These are phyloP conservation scores for Fusarium sp. DNA, from an alignment of 2,329 filamentous ascomycete genomes.

Conservation along the genomic window DNA sequence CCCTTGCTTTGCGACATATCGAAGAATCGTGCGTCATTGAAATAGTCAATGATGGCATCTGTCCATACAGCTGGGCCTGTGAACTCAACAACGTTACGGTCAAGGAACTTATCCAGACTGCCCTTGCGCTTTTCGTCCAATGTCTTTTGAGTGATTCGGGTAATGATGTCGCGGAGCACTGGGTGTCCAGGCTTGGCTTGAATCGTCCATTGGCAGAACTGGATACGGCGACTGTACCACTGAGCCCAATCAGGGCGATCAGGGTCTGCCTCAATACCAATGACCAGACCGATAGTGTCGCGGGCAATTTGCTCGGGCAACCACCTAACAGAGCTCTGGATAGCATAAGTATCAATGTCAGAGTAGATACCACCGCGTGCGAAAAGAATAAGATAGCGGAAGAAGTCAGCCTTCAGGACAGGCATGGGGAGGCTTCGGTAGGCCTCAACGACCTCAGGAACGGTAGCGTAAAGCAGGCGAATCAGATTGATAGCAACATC, in stretches of 20 bases:
- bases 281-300: constrained; percentile 82
- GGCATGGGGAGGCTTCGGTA: constrained; percentile 78
- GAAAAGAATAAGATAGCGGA: constrained; percentile 76
- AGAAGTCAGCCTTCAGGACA: constrained; percentile 83
- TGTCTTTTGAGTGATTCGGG: constrained; percentile 85
- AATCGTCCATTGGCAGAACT: constrained; percentile 99
- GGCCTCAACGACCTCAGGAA: constrained; percentile 82
- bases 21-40: constrained; percentile 92
- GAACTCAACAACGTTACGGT: constrained; percentile 88
- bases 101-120: constrained; percentile 66
- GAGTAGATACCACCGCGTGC: constrained; percentile 78
- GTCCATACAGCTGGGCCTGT: constrained; percentile 97
- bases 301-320: constrained; percentile 81
- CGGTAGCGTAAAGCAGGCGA: constrained; percentile 84
- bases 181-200: constrained; percentile 95
- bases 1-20: constrained; percentile 77
- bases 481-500: constrained; percentile 83
- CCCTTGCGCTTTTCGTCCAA: constrained; percentile 77
- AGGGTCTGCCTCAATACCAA: constrained; percentile 96
- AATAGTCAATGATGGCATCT: constrained; percentile 88
- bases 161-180: constrained; percentile 86
- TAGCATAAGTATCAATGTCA: constrained; percentile 89
- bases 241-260: constrained; percentile 91
- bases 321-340: constrained; percentile 89
- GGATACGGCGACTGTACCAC: constrained; percentile 96